Evolutionary conservation across 2,329 filamentous ascomycete genomes (phyloP), one percentile per base, ranked within the genome.

Genomic region (Xylariaceae sp.): DNA sequence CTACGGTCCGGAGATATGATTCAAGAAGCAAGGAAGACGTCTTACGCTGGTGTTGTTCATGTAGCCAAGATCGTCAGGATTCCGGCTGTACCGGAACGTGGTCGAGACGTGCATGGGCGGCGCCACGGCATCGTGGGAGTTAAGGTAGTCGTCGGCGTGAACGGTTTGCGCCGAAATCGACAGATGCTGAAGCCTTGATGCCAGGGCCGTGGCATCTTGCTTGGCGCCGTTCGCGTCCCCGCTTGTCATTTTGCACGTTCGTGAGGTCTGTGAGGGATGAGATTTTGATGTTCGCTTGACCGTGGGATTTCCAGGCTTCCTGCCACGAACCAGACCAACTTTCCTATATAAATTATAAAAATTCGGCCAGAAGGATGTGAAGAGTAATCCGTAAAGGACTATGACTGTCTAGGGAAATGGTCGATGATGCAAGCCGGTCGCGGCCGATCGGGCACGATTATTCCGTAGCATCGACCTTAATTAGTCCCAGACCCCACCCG

Each of bases 41-140:
- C 81, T 75, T 74, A 88, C 86, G 70, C 84, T 82, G 34, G 74
- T 66, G 61, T 88, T 83, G 13, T 72, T 71, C 76, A 77, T 79
- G 23, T 71, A 61, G 72, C 62, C 75, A 51, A 96, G 82, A 34
- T 84, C 73, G 4, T 86, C 81, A 1, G 91, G 89, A 71, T 96
- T 82, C 56, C 79, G 75, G 34, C 81, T 78, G 74, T 97, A 97
- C 66, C 90, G 86, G 75, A 91, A 97, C 13, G 91, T 97, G 10
- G 93, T 97, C 62, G 91, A 92, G 64, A 95, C 85, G 73, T 97
- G 93, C 70, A 97, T 80, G 3, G 93, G 86, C 60, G 94, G 93
- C 10, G 93, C 92, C 57, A 97, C 88, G 71, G 94, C 91, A 54
- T 85, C 80, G 66, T 89, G 84, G 39, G 80, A 76, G 73, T 90